phyloP scores from a whole-genome alignment of 2,329 filamentous ascomycete species.

The Sclerotinia minor region DNA sequence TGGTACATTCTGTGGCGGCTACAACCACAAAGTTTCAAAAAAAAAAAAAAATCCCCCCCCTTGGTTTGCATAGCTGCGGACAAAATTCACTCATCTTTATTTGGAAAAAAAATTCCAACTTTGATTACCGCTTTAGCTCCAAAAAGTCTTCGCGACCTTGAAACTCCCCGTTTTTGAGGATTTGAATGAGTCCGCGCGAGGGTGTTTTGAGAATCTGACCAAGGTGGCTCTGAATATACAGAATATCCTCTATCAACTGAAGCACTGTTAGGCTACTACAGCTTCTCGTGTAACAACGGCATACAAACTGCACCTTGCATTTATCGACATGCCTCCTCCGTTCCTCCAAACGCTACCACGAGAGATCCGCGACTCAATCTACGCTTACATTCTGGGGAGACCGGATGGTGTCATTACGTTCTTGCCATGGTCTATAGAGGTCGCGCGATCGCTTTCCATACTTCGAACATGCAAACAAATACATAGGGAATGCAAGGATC shows the following conservation, averaged over 20 bases:
- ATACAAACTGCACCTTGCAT: not conserved
- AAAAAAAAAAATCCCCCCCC: too few relatives aligned
- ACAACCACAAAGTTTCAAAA: not conserved
- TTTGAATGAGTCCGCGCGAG: not conserved
- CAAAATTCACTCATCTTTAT: not conserved
- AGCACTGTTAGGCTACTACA: not conserved
- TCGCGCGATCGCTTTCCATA: conserved; percentile 35
- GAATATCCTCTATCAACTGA: not conserved
- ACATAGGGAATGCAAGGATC: conserved; percentile 39
- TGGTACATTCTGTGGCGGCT: not conserved
- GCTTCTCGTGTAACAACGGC: too few relatives aligned
- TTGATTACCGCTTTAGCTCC: not conserved
- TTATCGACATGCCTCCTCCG: conserved; percentile 27
- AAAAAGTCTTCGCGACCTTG: not conserved
- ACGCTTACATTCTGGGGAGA: conserved; percentile 35
- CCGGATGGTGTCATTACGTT: conserved; percentile 33
- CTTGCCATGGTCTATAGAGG: conserved; percentile 36
- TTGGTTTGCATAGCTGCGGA: not conserved
- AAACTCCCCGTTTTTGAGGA: not conserved
- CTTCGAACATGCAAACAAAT: conserved; percentile 40
- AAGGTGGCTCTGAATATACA: not conserved
- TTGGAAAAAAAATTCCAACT: not conserved
- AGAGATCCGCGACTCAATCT: conserved; percentile 40
- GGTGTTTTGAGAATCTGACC: not conserved
- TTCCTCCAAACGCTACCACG: conserved; percentile 37